Percentiles rank a stretch among this genome's conserved stretches.
Conservation (phyloP, 495 filamentous ascomycete species). For the Echria macrotheca region DNA sequence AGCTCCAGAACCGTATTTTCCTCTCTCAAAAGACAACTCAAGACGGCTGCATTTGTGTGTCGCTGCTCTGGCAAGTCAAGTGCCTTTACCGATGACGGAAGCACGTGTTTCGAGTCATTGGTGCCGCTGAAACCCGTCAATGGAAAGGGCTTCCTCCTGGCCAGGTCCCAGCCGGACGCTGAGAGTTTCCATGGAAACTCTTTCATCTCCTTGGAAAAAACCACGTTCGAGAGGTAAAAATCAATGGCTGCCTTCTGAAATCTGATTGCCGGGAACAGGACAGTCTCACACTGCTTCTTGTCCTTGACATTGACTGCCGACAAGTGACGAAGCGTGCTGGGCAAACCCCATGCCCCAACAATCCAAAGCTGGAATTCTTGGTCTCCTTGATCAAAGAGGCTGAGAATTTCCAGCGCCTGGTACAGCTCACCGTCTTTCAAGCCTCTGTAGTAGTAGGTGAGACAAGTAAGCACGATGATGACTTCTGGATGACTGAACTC, state of each 20-base stretch:
- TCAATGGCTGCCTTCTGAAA: conserved; percentile 47
- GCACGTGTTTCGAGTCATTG: conserved; percentile 51
- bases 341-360: conserved; percentile 33
- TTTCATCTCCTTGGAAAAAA: conserved; percentile 59
- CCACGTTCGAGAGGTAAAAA: conserved; percentile 53
- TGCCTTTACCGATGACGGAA: conserved; percentile 51
- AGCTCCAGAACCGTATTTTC: conserved; percentile 48
- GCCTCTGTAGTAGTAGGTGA: conserved; percentile 62
- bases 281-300: background rate
- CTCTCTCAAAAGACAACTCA: conserved; percentile 43
- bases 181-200: conserved; percentile 58
- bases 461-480: conserved; percentile 53
- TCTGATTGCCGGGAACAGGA: conserved; percentile 46
- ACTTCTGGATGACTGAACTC: conserved; percentile 71
- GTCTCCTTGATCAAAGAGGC: conserved; percentile 47
- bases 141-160: conserved; percentile 35
- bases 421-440: conserved; percentile 48
- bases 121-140: conserved; percentile 67
- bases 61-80: conserved; percentile 47
- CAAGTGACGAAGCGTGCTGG: conserved; percentile 36
- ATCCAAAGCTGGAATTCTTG: conserved; percentile 42
- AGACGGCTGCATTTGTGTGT: conserved; percentile 58
- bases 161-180: conserved; percentile 62
- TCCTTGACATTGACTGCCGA: conserved; percentile 50
- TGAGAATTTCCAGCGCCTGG: conserved; percentile 41